A percentile compares a stretch with the other conserved stretches of the same genome.
Evolutionary conservation across 306 rosid species (phyloP).

Genomic region (Erythrophleum fordii): DNA sequence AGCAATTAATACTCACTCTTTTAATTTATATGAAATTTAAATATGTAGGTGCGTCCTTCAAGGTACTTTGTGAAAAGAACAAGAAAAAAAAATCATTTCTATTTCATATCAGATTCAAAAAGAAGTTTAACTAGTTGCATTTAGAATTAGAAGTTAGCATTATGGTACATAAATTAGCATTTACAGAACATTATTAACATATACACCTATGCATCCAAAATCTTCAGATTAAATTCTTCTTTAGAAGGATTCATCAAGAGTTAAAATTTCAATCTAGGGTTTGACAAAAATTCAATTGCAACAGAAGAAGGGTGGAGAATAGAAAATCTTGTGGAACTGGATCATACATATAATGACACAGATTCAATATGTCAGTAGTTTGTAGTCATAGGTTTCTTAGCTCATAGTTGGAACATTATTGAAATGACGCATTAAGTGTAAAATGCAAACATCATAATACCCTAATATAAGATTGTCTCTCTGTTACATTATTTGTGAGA

Average conservation of each 20-base stretch:
- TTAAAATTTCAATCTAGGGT: neutral
- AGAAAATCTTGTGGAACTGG: neutral
- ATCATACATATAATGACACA: constrained; percentile 3
- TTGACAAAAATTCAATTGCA: neutral
- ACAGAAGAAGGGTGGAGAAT: neutral
- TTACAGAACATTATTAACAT: neutral
- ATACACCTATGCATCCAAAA: neutral
- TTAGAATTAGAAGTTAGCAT: neutral
- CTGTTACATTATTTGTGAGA: neutral
- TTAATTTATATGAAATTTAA: neutral
- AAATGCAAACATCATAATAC: neutral
- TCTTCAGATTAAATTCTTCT: neutral
- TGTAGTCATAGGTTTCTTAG: neutral
- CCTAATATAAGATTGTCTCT: neutral
- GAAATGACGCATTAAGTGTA: neutral
- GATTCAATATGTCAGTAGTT: neutral
- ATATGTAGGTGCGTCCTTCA: neutral
- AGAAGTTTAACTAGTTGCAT: neutral
- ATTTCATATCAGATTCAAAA: neutral
- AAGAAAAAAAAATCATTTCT: neutral
- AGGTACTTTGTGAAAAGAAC: neutral
- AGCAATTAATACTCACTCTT: neutral
- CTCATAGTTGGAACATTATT: neutral
- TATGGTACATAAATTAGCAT: neutral
- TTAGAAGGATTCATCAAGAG: neutral